Evolutionary conservation across 352 stramenopile species (phyloP), one percentile per base, ranked within the genome.

Genomic region (Thraustotheca clavata): DNA sequence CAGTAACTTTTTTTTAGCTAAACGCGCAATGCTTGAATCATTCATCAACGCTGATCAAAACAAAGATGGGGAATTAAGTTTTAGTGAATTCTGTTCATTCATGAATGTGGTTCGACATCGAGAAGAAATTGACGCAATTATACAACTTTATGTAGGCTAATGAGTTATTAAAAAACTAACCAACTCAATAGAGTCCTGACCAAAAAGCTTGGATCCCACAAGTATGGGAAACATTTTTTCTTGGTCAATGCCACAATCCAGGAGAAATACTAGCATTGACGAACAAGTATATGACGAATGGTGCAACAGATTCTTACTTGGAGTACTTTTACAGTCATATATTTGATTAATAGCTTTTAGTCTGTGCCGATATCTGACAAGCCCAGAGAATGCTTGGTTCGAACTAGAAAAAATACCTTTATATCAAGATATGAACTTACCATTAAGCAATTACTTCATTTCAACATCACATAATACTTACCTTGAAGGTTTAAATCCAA

Each of bases 401-500:
- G 50, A 69, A 9, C n/a, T 29, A 7, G 67, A 43, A 34, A 50
- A 29, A 9, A 39, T 50, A 34, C 14, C 36, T 14, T 59, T 73
- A 35, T 68, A 76, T 62, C 71, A 77, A 50, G 73, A 82, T 49
- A 96, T 96, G 87, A 75, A 62, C 8, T 71, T 78, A 47, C 86
- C 87, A 14, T 65, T 97, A 31, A 87, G 73, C 20, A 76, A 95
- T 73, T 97, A 96, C 73, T 96, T 77, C 70, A 91, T 95, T 41
- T 87, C 88, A 41, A 89, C 78, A 6, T 84, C 71, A 31, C 89
- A 97, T 73, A 97, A 97, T 69, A 95, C 88, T 0, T 97, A 97
- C 66, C 71, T 96, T 29, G 87, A 87, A 47, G 87, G 87, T 62
- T 14, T 7, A 34, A 43, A 46, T 26, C 0, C 35, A 85, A 97